These are phyloP conservation scores for Trifolium repens DNA, from an alignment of 306 rosid species.

Conservation along the genomic window DNA sequence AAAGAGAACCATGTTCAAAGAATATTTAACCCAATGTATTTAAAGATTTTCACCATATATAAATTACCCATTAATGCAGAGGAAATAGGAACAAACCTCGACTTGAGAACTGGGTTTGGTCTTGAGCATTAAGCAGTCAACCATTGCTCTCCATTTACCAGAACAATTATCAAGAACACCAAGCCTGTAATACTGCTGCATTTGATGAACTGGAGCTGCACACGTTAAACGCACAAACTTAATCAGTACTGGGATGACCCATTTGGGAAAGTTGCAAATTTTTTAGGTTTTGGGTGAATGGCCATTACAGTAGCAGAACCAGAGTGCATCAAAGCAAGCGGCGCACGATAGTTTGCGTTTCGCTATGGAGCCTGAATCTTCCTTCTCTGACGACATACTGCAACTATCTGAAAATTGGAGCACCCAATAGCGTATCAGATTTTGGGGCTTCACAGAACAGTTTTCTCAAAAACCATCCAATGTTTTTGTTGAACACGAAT, in stretches of 20 bases:
- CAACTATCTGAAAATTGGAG: conserved; percentile 10
- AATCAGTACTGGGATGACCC: conserved; percentile 15
- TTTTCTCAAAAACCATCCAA: background rate
- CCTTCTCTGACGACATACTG: conserved; percentile 50
- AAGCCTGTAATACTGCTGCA: conserved; percentile 89
- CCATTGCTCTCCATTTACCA: conserved; percentile 63
- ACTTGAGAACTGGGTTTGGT: conserved; percentile 62
- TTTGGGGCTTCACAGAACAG: conserved; percentile 6
- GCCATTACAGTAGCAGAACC: conserved; percentile 86
- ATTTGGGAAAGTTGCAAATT: background rate
- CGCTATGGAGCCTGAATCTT: conserved; percentile 23
- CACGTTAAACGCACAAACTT: conserved; percentile 20
- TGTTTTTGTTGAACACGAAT: background rate
- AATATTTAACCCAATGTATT: background rate
- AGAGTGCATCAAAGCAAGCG: conserved; percentile 70
- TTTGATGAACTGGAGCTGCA: conserved; percentile 91
- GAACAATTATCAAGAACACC: conserved; percentile 78
- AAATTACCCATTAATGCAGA: background rate
- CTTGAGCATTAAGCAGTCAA: conserved; percentile 77
- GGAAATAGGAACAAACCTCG: conserved; percentile 56
- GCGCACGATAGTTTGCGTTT: conserved; percentile 57
- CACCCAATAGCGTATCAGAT: background rate
- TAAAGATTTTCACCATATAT: background rate
- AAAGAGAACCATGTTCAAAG: background rate
- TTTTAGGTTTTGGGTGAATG: background rate